A percentile compares a stretch with the other conserved stretches of the same genome.
Evolutionary conservation across 2,329 filamentous ascomycete genomes (phyloP).

Genomic region (Exophiala oligosperma): DNA sequence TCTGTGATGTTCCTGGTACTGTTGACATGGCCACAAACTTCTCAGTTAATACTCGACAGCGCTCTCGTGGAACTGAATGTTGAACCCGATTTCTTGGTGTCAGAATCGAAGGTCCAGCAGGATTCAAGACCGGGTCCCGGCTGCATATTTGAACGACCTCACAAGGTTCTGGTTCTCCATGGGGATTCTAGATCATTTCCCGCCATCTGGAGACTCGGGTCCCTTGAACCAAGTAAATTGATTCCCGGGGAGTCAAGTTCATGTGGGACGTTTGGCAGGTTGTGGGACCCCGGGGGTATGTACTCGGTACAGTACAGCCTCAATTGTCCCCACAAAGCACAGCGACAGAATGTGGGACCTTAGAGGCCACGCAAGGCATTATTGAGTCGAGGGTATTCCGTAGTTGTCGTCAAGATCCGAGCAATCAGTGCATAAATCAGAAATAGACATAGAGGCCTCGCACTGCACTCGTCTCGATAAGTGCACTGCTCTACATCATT

Average conservation of each 20-base stretch:
- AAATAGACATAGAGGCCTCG: neutral
- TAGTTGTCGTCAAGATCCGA: neutral
- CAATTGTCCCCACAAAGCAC: too few species aligned
- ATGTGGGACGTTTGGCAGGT: neutral
- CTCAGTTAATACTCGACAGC: neutral
- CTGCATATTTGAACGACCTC: too few species aligned
- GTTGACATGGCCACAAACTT: conserved; percentile 9
- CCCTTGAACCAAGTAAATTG: neutral
- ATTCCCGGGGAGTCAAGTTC: neutral
- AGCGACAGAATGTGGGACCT: too few species aligned
- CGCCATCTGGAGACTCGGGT: neutral
- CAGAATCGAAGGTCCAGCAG: too few species aligned
- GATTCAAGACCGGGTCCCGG: too few species aligned
- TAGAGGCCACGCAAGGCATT: too few species aligned
- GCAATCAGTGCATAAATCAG: neutral
- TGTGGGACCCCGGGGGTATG: neutral
- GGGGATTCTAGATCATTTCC: too few species aligned
- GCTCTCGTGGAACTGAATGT: neutral
- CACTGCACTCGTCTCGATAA: neutral
- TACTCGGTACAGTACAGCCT: neutral
- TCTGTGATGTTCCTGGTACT: neutral
- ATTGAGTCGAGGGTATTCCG: neutral
- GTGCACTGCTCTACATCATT: neutral
- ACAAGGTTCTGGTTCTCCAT: too few species aligned
- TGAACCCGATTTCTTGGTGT: too few species aligned